A percentile compares a stretch with the other conserved stretches of the same genome.
These are phyloP conservation scores for Penicillium digitatum DNA, from an alignment of 2,329 filamentous ascomycete species.

Conservation along the genomic window DNA sequence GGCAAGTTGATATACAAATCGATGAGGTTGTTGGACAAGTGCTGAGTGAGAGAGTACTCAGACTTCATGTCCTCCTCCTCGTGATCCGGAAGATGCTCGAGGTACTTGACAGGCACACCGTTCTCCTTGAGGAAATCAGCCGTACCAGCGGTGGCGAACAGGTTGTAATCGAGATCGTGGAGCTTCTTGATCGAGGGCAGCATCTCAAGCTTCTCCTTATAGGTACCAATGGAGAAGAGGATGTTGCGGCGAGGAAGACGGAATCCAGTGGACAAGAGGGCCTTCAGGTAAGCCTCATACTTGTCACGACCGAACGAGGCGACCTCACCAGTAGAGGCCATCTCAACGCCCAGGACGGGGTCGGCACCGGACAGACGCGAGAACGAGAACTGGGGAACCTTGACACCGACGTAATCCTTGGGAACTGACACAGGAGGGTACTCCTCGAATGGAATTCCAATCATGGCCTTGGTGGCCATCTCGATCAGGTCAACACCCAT, in stretches of 20 bases:
- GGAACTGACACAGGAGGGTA: constrained; percentile 76
- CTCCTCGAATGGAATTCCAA: constrained; percentile 72
- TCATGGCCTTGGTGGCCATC: constrained; percentile 97
- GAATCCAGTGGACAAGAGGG: constrained; percentile 91
- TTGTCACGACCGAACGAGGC: constrained; percentile 94
- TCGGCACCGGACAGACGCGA: constrained; percentile 93
- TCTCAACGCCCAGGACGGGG: constrained; percentile 94
- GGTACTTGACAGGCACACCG: constrained; percentile 83
- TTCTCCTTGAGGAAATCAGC: constrained; percentile 95
- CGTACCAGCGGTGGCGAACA: constrained; percentile 94
- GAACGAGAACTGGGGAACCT: constrained; percentile 99
- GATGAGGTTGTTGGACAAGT: constrained; percentile 95
- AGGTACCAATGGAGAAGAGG: constrained; percentile 89
- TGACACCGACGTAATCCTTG: constrained; percentile 85
- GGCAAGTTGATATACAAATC: constrained; percentile 98
- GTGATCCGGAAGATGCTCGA: constrained; percentile 72
- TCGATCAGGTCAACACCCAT: constrained; percentile 98
- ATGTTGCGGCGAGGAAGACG: constrained; percentile 94
- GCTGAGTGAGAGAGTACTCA: constrained; percentile 94
- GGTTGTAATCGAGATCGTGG: constrained; percentile 85
- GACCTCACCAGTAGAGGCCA: constrained; percentile 98
- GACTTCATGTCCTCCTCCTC: constrained; percentile 81
- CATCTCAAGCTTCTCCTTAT: constrained; percentile 98
- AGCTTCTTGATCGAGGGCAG: constrained; percentile 86
- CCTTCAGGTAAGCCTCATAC: constrained; percentile 97